phyloP scores from a whole-genome alignment of 1,284 basidiomycete genomes.

The Microbotryum silenes-acaulis region DNA sequence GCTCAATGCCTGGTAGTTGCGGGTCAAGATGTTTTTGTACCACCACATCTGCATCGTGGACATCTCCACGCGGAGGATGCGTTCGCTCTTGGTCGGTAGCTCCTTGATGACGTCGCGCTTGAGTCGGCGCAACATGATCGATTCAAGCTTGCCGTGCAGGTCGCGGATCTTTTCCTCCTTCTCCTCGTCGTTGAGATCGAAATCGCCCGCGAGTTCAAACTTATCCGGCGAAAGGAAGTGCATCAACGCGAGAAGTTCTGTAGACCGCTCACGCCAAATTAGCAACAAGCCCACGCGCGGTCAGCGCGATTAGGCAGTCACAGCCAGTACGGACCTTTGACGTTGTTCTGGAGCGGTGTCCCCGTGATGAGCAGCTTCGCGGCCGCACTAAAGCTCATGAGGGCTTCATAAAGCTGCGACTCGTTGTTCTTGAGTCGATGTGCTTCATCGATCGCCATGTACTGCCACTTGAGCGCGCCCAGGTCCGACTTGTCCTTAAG shows the following conservation, averaged over 20 bases:
- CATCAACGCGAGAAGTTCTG: conserved; percentile 91
- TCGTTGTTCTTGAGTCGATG: conserved; percentile 98
- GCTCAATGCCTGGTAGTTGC: conserved; percentile 88
- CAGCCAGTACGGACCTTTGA: conserved; percentile 59
- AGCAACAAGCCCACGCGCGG: neutral
- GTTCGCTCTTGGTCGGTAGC: conserved; percentile 94
- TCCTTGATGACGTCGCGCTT: conserved; percentile 98
- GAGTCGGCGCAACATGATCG: conserved; percentile 87
- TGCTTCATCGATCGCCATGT: conserved; percentile 92
- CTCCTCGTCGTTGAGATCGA: conserved; percentile 80
- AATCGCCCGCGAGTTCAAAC: conserved; percentile 80
- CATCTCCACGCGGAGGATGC: conserved; percentile 97
- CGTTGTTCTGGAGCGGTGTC: conserved; percentile 97
- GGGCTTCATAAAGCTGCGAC: conserved; percentile 90
- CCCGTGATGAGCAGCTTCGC: conserved; percentile 96
- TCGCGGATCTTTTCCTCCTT: conserved; percentile 93
- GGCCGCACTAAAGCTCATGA: conserved; percentile 78
- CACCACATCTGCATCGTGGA: conserved; percentile 93
- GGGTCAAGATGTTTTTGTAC: conserved; percentile 96
- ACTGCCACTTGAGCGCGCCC: conserved; percentile 94
- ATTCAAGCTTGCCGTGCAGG: conserved; percentile 85
- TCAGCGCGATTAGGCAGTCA: neutral
- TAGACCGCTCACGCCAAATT: neutral
- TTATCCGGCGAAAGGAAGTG: conserved; percentile 99
- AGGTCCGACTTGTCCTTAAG: conserved; percentile 85